A percentile compares a stretch with the other conserved stretches of the same genome.
Evolutionary conservation across 768 basidiomycete genomes (phyloP).

Genomic region (Multifurca ochricompacta): DNA sequence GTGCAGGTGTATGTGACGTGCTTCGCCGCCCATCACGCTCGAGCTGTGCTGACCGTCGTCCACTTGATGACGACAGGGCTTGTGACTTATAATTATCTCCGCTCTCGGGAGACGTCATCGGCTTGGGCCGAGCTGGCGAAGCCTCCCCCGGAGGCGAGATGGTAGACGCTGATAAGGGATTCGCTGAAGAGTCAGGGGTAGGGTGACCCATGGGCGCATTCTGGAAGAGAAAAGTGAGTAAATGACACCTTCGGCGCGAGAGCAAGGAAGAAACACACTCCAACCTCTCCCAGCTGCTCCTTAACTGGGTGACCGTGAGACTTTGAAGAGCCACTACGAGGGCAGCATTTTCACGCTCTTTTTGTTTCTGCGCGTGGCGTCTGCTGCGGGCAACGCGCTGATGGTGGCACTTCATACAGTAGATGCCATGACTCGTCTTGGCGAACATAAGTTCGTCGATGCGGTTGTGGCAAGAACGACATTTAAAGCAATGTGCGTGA

Average conservation of each 20-base stretch:
- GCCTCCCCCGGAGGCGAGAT: not conserved
- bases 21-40: constrained; percentile 3
- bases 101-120: not conserved
- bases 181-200: not conserved
- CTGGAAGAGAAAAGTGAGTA: not conserved
- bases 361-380: constrained; percentile 84
- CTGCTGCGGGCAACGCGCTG: constrained; percentile 92
- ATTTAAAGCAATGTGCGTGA: constrained; percentile 98
- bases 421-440: constrained; percentile 96
- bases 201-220: not conserved
- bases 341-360: constrained; percentile 37
- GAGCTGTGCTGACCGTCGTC: not conserved
- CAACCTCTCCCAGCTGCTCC: constrained; percentile 31
- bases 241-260: not conserved
- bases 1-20: not conserved
- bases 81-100: not conserved
- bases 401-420: constrained; percentile 98
- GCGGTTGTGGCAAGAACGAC: constrained; percentile 86
- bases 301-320: constrained; percentile 26
- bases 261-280: constrained; percentile 14
- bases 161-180: not conserved
- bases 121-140: not conserved
- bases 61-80: not conserved
- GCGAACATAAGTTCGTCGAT: constrained; percentile 99
- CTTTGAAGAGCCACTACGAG: constrained; percentile 38